phyloP scores from a whole-genome alignment of 2,329 filamentous ascomycete species.

The Stachybotrys chartarum region DNA sequence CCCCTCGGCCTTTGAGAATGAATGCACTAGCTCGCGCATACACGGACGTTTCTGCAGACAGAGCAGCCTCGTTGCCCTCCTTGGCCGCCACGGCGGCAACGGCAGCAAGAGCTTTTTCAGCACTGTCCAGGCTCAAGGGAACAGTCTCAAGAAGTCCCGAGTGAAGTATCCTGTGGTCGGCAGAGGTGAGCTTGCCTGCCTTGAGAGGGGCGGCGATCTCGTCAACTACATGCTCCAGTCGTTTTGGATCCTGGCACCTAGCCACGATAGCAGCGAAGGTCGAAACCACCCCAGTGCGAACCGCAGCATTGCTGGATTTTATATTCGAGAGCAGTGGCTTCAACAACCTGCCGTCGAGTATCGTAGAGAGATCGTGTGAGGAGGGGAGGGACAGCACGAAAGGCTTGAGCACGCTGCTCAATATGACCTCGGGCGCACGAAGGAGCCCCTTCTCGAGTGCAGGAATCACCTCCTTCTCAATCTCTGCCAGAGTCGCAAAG shows the following conservation, averaged over 20 bases:
- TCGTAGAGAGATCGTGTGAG: constrained; percentile 68
- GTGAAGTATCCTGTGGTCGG: constrained; percentile 78
- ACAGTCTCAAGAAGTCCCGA: constrained; percentile 70
- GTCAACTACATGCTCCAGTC: constrained; percentile 62
- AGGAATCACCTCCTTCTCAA: constrained; percentile 70
- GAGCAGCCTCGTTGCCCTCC: constrained; percentile 80
- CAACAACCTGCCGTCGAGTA: constrained; percentile 64
- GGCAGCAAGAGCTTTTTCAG: constrained; percentile 57
- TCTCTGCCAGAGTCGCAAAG: constrained; percentile 67
- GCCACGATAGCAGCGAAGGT: constrained; percentile 67
- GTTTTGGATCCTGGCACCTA: constrained; percentile 48
- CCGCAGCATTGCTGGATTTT: constrained; percentile 77
- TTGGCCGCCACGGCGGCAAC: constrained; percentile 67
- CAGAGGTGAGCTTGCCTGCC: constrained; percentile 71
- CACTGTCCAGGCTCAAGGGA: constrained; percentile 51
- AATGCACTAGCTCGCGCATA: constrained; percentile 59
- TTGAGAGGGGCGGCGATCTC: constrained; percentile 78
- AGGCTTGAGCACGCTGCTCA: constrained; percentile 70
- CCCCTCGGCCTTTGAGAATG: constrained; percentile 52
- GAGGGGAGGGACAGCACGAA: constrained; percentile 64
- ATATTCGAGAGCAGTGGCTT: constrained; percentile 86
- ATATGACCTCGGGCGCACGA: constrained; percentile 80
- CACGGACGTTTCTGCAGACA: constrained; percentile 67
- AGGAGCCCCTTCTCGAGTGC: constrained; percentile 83
- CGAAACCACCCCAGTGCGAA: constrained; percentile 67